Evolutionary conservation across 2,329 filamentous ascomycete species (phyloP), one percentile per base, ranked within the genome.

Genomic region (Tricladium varicosporioides): DNA sequence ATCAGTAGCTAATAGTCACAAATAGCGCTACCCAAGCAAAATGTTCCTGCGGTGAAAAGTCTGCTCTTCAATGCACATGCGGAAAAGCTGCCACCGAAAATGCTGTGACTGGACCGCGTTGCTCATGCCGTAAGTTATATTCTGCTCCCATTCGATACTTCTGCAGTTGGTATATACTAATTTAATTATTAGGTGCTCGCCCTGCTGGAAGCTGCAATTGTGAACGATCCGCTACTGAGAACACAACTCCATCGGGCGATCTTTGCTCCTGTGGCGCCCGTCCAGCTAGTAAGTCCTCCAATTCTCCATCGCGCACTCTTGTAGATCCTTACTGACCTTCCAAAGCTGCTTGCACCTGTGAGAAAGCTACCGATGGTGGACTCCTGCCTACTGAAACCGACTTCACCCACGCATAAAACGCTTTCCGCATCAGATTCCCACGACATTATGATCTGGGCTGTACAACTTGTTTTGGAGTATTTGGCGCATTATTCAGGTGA

Each of bases 11-110:
- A 56, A 62, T 19, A 48, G 40, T 32, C 36, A 16, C 27, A 48
- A 10, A 51, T 46, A 64, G 69, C 84, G 84, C 84, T 65, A 74
- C 83, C 67, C 80, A 87, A 74, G 85, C 85, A 8, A 87, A 80
- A 59, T 96, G 92, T 84, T 95, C 91, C 14, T 97, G 93, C 73
- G 93, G 93, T 70, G 86, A 96, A 79, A 83, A 94, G 72, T 84
- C 86, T 3, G 93, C 93, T 50, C 84, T 96, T 49, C 81, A 92
- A 72, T 97, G 93, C 83, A 88, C 80, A 61, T 97, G 93, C 78
- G 84, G 84, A 68, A 92, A 91, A 74, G 82, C 92, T 3, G 63
- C 80, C 3, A 75, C 78, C 14, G 92, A 97, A 80, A 97, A 97
- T 80, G 76, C 76, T 43, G 72, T 90, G 55, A 73, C 78, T 5